Percentiles rank a stretch among this genome's conserved stretches.
Evolutionary conservation across 139 green algal genomes (phyloP).

Genomic region (Chlorella sp.): DNA sequence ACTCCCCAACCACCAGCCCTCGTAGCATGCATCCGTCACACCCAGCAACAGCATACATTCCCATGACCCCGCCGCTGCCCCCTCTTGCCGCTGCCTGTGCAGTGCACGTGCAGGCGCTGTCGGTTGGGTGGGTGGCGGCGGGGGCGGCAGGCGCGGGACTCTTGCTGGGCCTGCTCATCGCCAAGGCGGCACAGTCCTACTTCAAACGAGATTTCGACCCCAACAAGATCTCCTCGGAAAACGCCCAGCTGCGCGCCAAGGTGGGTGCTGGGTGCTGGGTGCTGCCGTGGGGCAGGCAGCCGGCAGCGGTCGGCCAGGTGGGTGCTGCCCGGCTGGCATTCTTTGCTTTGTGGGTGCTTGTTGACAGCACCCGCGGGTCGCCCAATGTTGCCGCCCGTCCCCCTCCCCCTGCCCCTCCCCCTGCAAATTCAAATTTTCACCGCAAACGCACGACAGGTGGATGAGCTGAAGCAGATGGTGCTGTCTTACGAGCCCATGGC

Average conservation of each 20-base stretch:
- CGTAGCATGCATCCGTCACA: too few species aligned
- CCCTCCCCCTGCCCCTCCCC: not conserved
- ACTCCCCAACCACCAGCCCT: too few species aligned
- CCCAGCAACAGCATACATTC: too few species aligned
- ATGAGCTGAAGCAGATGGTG: conserved; percentile 46
- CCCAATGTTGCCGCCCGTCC: not conserved
- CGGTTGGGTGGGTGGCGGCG: conserved; percentile 10
- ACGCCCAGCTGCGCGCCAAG: conserved; percentile 23
- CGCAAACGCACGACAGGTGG: conserved; percentile 37
- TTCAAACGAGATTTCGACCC: not conserved
- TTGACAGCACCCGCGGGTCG: too few species aligned
- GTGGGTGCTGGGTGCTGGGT: not conserved
- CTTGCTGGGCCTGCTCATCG: not conserved
- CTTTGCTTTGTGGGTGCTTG: not conserved
- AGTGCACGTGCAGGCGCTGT: not conserved
- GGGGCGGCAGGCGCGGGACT: not conserved
- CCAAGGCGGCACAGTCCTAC: not conserved
- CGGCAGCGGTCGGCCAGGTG: not conserved
- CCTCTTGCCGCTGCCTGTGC: not conserved
- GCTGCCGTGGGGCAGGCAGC: not conserved
- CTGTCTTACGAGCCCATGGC: conserved; percentile 34
- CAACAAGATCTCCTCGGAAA: not conserved
- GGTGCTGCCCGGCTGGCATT: not conserved
- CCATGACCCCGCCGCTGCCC: too few species aligned
- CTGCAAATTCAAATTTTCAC: too few species aligned